Base-by-base conservation (phyloP, 345 rosid species). In the Dimocarpus longan region DNA sequence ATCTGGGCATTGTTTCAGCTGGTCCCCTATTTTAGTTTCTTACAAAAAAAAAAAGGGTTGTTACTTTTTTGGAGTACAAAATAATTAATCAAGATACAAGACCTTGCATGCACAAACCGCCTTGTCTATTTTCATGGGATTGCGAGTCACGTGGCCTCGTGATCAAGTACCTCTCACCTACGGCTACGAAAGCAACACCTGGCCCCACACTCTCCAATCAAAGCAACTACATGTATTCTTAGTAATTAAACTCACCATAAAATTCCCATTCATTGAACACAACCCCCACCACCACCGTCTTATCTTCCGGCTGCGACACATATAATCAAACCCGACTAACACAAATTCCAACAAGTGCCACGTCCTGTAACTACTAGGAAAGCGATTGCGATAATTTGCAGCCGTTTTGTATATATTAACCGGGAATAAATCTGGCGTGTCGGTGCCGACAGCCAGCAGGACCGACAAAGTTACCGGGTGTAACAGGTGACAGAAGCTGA, bases 401-500 rank as follows among this genome's bases (percentile, higher is more conserved):
- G 37, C 2, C 1, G 32, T 28, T 28, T 28, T 28, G 50, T 46
- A 44, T 37, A 28, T 10, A 1, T 73, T 72, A 19, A 75, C 88
- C 84, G 88, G 86, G n/a, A 75, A 70, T 44, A 50, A 76, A 76
- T 77, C 78, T 77, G 62, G 84, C 82, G 84, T 80, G 91, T 89
- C 90, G 88, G 91, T 87, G 88, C 91, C 88, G 87, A 87, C 91
- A 87, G 63, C 3, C 0, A 0, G 3, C 3, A 5, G 11, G 82
- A 82, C 88, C 89, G 88, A 88, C 89, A 80, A 78, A 5, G 9
- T 13, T 5, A 88, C 87, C 64, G 85, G 88, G 60, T 66, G 75
- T 63, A 69, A n/a, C 39, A 73, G 80, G 79, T 74, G 24, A 50
- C 52, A 64, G 7, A 0, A 15, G 50, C 69, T 52, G 73, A 46